Conservation (phyloP, 306 rosid genomes). For the Rosa lucieae region DNA sequence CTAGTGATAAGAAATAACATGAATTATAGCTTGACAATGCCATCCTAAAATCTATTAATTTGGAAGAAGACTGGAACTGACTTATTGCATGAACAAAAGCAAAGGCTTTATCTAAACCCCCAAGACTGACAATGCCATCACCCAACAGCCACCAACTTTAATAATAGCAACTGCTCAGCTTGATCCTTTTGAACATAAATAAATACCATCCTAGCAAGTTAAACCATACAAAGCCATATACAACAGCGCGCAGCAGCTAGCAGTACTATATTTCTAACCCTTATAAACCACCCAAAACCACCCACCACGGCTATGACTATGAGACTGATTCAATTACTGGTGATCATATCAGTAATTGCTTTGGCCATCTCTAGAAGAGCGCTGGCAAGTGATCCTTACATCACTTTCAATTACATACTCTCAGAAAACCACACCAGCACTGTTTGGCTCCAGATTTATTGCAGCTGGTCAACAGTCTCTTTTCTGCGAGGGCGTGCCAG, state of each 20-base stretch:
- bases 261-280: neutral
- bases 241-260: neutral
- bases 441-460: too few relatives aligned
- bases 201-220: neutral
- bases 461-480: too few relatives aligned
- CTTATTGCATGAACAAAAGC: neutral
- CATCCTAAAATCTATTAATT: too few relatives aligned
- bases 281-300: neutral
- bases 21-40: too few relatives aligned
- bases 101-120: neutral
- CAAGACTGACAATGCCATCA: neutral
- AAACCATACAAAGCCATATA: neutral
- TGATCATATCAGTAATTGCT: neutral
- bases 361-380: neutral
- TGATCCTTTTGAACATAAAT: neutral
- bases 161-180: neutral
- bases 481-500: too few relatives aligned
- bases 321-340: neutral
- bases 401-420: slow-evolving; percentile 7
- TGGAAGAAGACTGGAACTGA: neutral
- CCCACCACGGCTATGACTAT: neutral
- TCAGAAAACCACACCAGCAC: neutral
- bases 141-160: neutral
- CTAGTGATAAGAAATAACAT: too few relatives aligned
- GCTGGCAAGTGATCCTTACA: slow-evolving; percentile 9